Evolutionary conservation across 2,329 filamentous ascomycete species (phyloP).

Genomic region (Ilyonectria sp.): DNA sequence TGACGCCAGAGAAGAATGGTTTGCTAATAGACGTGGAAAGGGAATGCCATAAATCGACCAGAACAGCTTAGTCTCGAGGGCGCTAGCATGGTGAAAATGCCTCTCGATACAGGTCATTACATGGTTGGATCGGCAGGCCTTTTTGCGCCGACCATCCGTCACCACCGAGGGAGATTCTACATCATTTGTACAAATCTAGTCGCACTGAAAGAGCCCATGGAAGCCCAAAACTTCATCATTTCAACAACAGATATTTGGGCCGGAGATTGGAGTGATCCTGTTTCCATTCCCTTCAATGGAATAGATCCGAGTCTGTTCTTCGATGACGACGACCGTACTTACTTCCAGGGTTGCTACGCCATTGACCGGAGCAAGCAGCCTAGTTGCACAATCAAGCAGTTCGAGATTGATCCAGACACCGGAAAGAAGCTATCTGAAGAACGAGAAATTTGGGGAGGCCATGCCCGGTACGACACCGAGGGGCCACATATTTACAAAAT

Average conservation of each 20-base stretch:
- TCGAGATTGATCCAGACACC: constrained; percentile 42
- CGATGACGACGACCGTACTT: constrained; percentile 52
- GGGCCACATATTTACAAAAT: constrained; percentile 60
- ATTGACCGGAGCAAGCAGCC: constrained; percentile 27
- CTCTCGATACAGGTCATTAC: constrained; percentile 32
- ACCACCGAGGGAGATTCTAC: constrained; percentile 44
- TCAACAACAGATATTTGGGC: constrained; percentile 43
- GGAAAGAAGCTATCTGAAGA: constrained; percentile 41
- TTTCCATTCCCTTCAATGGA: constrained; percentile 56
- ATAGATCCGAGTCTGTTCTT: constrained; percentile 63
- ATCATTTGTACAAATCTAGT: constrained; percentile 47
- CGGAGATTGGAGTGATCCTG: constrained; percentile 48
- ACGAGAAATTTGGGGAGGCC: constrained; percentile 35
- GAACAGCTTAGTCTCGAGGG: constrained; percentile 28
- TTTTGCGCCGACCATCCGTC: constrained; percentile 45
- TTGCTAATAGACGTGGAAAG: constrained; percentile 9
- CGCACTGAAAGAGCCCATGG: neutral
- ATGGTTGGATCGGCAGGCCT: constrained; percentile 37
- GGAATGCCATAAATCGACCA: constrained; percentile 36
- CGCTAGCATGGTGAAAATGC: constrained; percentile 21
- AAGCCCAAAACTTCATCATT: constrained; percentile 44
- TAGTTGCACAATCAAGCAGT: constrained; percentile 43
- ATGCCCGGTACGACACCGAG: constrained; percentile 43
- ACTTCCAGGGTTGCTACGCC: constrained; percentile 45
- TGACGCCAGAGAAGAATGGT: too few relatives aligned